phyloP scores from a whole-genome alignment of 108 stramenopile genomes.

The Nitzschia sp. region DNA sequence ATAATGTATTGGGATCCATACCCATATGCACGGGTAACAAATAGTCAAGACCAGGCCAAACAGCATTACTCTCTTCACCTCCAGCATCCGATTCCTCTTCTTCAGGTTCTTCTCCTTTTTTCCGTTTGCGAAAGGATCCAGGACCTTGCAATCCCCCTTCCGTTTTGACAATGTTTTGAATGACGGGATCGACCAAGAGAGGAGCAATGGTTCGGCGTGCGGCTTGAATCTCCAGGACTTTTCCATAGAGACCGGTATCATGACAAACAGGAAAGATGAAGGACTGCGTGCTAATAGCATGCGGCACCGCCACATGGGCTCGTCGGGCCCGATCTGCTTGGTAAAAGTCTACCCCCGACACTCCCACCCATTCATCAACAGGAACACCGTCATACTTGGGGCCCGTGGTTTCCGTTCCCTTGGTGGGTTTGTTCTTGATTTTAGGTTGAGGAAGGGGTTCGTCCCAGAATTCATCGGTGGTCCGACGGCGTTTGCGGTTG shows the following conservation, averaged over 20 bases:
- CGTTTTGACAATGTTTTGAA: conserved; percentile 51
- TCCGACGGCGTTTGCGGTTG: conserved; percentile 28
- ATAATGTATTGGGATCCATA: conserved; percentile 6
- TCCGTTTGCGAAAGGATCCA: conserved; percentile 33
- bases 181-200: conserved; percentile 50
- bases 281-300: conserved; percentile 60
- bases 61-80: conserved; percentile 43
- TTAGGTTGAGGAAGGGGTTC: conserved; percentile 66
- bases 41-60: conserved; percentile 68
- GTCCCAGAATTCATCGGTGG: conserved; percentile 69
- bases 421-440: conserved; percentile 36
- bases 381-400: conserved; percentile 21
- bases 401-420: conserved; percentile 13
- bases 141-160: conserved; percentile 46
- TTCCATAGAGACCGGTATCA: conserved; percentile 69
- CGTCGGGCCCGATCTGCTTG: conserved; percentile 50
- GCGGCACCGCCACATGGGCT: conserved; percentile 53
- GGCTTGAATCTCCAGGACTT: conserved; percentile 64
- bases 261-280: conserved; percentile 87
- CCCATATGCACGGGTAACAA: conserved; percentile 45
- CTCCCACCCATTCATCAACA: conserved; percentile 50
- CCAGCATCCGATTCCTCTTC: conserved; percentile 42
- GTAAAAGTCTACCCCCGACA: conserved; percentile 66
- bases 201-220: conserved; percentile 54
- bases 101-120: conserved; percentile 29